phyloP scores from a whole-genome alignment of 768 basidiomycete species.

The Termitomyces sp. region DNA sequence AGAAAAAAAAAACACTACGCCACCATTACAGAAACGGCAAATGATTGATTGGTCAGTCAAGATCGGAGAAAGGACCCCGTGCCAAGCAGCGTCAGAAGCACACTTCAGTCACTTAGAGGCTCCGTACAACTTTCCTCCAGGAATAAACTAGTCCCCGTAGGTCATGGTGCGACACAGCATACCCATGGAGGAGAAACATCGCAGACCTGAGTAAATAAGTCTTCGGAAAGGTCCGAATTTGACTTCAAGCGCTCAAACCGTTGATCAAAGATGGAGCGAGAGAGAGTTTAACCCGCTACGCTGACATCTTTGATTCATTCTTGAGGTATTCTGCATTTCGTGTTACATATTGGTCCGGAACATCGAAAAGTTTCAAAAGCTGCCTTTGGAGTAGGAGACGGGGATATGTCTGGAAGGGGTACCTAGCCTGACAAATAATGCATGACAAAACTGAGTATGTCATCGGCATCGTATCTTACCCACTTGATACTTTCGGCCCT shows the following conservation, averaged over 20 bases:
- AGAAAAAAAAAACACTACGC: background rate
- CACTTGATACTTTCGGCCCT: slow-evolving; percentile 54
- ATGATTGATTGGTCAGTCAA: background rate
- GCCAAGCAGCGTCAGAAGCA: background rate
- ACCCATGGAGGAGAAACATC: no score
- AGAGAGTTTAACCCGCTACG: background rate
- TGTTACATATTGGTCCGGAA: background rate
- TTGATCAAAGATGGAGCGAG: background rate
- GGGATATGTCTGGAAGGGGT: slow-evolving; percentile 25
- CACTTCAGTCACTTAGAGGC: background rate
- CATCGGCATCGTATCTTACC: background rate
- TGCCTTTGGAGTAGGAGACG: background rate
- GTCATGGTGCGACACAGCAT: no score
- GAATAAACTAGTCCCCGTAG: background rate
- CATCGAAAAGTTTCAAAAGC: background rate
- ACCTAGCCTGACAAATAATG: slow-evolving; percentile 43
- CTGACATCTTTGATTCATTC: background rate
- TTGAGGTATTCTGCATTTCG: no score
- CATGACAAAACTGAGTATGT: slow-evolving; percentile 4
- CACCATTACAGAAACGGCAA: background rate
- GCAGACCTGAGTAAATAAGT: background rate
- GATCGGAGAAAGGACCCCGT: background rate
- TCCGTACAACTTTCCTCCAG: background rate
- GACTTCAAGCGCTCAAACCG: background rate
- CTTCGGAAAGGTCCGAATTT: background rate